A percentile compares a stretch with the other conserved stretches of the same genome.
Conservation (phyloP, 1,284 basidiomycete species). For the Heterobasidion occidentale region DNA sequence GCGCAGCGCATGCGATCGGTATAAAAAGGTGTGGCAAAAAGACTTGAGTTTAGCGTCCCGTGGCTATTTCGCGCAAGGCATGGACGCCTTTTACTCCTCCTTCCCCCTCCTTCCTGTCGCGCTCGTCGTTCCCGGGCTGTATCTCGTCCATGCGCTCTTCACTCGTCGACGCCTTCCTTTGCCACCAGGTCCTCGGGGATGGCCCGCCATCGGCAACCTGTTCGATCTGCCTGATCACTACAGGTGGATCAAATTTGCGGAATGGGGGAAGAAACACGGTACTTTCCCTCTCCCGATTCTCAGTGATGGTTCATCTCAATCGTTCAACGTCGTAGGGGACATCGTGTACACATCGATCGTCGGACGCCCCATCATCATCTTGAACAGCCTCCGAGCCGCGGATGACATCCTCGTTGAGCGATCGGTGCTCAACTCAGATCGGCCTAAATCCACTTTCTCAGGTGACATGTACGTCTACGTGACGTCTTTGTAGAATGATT, state of each 20-base stretch:
- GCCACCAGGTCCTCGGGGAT: constrained; percentile 42
- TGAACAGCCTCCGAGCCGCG: not conserved
- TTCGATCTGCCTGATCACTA: constrained; percentile 45
- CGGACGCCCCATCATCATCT: not conserved
- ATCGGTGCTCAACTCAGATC: not conserved
- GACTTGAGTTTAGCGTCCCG: not conserved
- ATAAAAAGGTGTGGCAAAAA: not conserved
- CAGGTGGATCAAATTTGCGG: constrained; percentile 47
- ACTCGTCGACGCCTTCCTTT: constrained; percentile 16
- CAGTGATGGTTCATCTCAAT: not conserved
- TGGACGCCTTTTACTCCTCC: not conserved
- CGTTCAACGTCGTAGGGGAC: not conserved
- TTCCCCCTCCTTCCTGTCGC: not conserved
- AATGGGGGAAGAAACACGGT: constrained; percentile 38
- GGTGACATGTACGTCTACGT: constrained; percentile 20
- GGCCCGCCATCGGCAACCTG: constrained; percentile 45
- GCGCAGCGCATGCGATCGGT: not conserved
- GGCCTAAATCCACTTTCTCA: not conserved
- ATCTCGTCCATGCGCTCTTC: not conserved
- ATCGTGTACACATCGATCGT: not conserved
- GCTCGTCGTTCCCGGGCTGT: not conserved
- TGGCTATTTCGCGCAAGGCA: not conserved
- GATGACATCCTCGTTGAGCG: not conserved
- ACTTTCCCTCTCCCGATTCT: not conserved
- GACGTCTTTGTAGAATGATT: not conserved